These are phyloP conservation scores for Odontarrhena argentea DNA, from an alignment of 345 rosid species.

Conservation along the genomic window DNA sequence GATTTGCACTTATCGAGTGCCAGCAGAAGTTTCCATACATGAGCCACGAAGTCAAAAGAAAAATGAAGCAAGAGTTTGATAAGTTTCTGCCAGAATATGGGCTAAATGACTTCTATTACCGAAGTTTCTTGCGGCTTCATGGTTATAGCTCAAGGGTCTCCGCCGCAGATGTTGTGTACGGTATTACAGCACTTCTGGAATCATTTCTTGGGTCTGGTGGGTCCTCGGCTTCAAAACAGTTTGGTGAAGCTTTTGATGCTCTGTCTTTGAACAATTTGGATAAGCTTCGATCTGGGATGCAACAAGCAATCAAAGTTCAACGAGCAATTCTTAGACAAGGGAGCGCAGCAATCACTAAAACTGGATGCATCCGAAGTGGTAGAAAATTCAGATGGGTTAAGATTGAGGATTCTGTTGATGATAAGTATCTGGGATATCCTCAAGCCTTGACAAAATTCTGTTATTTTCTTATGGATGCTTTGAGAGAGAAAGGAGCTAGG, in stretches of 20 bases:
- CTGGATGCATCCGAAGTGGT: conserved; percentile 84
- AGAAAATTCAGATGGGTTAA: conserved; percentile 97
- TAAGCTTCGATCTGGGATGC: conserved; percentile 81
- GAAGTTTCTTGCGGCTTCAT: conserved; percentile 80
- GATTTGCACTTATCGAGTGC: conserved; percentile 91
- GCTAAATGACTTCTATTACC: conserved; percentile 78
- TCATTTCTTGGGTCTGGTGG: conserved; percentile 77
- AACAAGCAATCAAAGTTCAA: conserved; percentile 89
- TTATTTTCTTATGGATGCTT: conserved; percentile 94
- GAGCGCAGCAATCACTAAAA: conserved; percentile 81
- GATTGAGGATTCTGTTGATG: conserved; percentile 76
- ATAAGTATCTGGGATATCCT: conserved; percentile 82
- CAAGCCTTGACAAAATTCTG: conserved; percentile 95
- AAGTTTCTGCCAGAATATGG: conserved; percentile 90
- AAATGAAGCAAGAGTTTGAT: conserved; percentile 90
- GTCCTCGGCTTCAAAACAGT: conserved; percentile 85
- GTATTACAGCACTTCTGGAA: conserved; percentile 95
- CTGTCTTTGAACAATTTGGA: conserved; percentile 75
- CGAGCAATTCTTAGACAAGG: conserved; percentile 93
- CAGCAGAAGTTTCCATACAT: conserved; percentile 96
- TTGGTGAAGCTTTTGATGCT: conserved; percentile 91
- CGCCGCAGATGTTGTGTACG: conserved; percentile 95
- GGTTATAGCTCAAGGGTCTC: conserved; percentile 95
- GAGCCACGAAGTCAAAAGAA: conserved; percentile 79
- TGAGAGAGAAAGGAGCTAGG: conserved; percentile 90